Base-by-base conservation (phyloP, 495 filamentous ascomycete species). In the Penicillium waksmanii region DNA sequence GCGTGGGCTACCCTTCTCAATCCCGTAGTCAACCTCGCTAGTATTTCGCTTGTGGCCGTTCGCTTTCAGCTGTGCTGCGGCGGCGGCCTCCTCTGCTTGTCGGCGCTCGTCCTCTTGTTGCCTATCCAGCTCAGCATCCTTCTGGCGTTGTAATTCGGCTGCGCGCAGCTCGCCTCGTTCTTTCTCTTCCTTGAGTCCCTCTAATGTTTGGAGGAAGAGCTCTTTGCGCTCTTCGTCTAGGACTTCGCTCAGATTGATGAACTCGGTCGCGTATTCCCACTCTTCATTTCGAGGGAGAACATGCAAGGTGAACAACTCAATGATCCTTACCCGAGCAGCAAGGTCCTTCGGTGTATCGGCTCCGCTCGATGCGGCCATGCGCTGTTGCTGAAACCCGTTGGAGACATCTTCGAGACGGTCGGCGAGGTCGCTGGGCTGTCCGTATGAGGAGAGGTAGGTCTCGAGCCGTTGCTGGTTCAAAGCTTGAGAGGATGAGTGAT, bases 171-270 rank as follows among this genome's bases (percentile, higher is more conserved):
- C 87, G n/a, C 91, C 87, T 48, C 85, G 83, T 43, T 94, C 81
- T 64, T 85, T 89, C 70, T 93, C 88, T 62, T 85, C 82, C 57
- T 82, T 81, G 35, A 89, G 66, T 2, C 70, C 71, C 35, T 86
- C 80, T 23, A 87, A 68, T 23, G 83, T 90, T 63, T 92, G 89
- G 3, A 94, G 67, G 70, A 96, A 96, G 1, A 87, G 86, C 50
- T 97, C 95, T 70, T 90, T 87, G 35, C 90, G 84, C 69, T 98
- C 95, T 56, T 98, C 94, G 70, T 97, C 95, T 1, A 98, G 84
- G 21, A 95, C 84, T 38, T 92, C 84, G 66, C 84, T 92, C 59
- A 92, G 80, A 57, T 80, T 86, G 57, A 98, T 93, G 76, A 98
- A 98, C 63, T 95, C 89, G 25, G 83, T 81, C 0, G 95, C 92